These are phyloP conservation scores for Tylopilus rubrobrunneus DNA, from an alignment of 768 basidiomycete species.

Conservation along the genomic window DNA sequence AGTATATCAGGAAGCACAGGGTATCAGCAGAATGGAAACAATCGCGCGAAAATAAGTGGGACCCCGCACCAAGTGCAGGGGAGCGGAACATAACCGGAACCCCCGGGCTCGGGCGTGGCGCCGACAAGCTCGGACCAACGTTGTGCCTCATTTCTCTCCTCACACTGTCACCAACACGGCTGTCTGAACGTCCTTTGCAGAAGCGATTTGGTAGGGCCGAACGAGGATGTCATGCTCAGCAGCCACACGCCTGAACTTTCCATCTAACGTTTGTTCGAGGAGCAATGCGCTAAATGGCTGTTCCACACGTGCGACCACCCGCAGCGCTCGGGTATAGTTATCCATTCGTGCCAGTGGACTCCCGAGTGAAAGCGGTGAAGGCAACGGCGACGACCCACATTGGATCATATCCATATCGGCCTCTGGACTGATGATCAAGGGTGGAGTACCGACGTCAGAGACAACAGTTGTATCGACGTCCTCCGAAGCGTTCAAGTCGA, in stretches of 20 bases:
- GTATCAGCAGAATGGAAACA: no score
- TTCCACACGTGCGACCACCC: conserved; percentile 11
- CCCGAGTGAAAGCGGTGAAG: not conserved
- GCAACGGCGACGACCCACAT: not conserved
- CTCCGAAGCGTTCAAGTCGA: not conserved
- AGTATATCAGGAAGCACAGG: no score
- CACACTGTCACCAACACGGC: not conserved
- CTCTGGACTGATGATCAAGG: conserved; percentile 1
- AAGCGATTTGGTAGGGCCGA: conserved; percentile 1
- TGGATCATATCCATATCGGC: not conserved
- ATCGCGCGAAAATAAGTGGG: no score
- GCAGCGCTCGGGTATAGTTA: conserved; percentile 7
- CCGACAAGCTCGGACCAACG: no score
- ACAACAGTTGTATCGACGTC: not conserved
- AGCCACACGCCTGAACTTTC: conserved; percentile 20
- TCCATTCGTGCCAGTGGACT: conserved; percentile 1
- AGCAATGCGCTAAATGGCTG: conserved; percentile 12
- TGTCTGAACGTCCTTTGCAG: conserved; percentile 10
- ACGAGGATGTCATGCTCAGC: conserved; percentile 9
- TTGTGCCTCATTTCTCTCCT: no score
- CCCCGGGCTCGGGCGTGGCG: no score
- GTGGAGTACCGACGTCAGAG: not conserved
- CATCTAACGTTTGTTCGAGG: conserved; percentile 4
- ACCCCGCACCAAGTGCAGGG: no score
- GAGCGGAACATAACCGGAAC: no score